These are phyloP conservation scores for Phytophthora aleatoria DNA, from an alignment of 352 stramenopile species.

Conservation along the genomic window DNA sequence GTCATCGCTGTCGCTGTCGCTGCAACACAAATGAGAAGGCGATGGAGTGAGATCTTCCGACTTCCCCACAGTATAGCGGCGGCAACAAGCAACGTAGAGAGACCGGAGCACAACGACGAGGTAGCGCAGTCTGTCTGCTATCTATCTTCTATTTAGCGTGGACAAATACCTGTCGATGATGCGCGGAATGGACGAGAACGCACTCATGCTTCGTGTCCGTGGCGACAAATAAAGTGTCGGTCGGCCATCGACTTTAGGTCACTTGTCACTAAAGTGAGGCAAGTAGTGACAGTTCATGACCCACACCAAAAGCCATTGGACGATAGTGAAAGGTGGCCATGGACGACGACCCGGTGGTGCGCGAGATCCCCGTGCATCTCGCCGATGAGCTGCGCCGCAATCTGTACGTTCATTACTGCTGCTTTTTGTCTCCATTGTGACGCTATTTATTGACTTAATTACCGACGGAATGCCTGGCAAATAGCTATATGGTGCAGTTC, in stretches of 20 bases:
- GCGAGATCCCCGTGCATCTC: slow-evolving; percentile 86
- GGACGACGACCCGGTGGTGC: slow-evolving; percentile 80
- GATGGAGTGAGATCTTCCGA: slow-evolving; percentile 35
- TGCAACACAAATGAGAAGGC: slow-evolving; percentile 13
- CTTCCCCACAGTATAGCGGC: slow-evolving; percentile 9
- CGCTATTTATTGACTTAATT: not conserved
- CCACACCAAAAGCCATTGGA: slow-evolving; percentile 28
- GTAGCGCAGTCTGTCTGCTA: slow-evolving; percentile 7
- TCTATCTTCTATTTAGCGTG: not conserved
- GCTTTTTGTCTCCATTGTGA: not conserved
- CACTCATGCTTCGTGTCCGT: slow-evolving; percentile 30
- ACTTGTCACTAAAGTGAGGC: slow-evolving; percentile 12
- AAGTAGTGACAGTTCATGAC: slow-evolving; percentile 8
- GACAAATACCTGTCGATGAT: slow-evolving; percentile 50
- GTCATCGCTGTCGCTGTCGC: slow-evolving; percentile 81
- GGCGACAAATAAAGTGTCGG: slow-evolving; percentile 15
- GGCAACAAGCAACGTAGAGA: not conserved
- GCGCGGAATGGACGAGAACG: slow-evolving; percentile 27
- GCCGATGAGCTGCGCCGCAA: slow-evolving; percentile 67
- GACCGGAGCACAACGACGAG: not conserved
- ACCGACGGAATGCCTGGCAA: slow-evolving; percentile 18
- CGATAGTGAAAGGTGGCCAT: slow-evolving; percentile 26
- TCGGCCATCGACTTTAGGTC: not conserved
- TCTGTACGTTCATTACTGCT: slow-evolving; percentile 51
- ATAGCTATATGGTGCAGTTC: slow-evolving; percentile 80